Conservation (phyloP, 176 grass and related monocot genomes). For the Zea mays region Zm-B73-REFERENCE-NAM-5.0 NC_050101.1:128371001-128371500, state of each 20-base stretch:
- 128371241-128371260: not conserved
- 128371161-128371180: slow-evolving; percentile 39
- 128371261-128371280: slow-evolving; percentile 7
- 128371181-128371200: slow-evolving; percentile 24
- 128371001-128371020: too few relatives aligned
- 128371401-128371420: slow-evolving; percentile 19
- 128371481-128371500: not conserved
- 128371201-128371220: slow-evolving; percentile 18
- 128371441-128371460: not conserved
- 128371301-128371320: not conserved
- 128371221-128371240: not conserved
- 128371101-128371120: slow-evolving; percentile 37
- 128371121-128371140: slow-evolving; percentile 34
- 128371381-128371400: slow-evolving; percentile 14
- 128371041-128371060: slow-evolving; percentile 5
- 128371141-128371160: slow-evolving; percentile 43
- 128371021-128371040: too few relatives aligned
- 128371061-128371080: not conserved
- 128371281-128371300: slow-evolving; percentile 25
- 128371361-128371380: not conserved
- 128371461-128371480: not conserved
- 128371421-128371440: not conserved
- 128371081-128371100: slow-evolving; percentile 25
- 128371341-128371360: not conserved
- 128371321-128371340: not conserved